Conservation (phyloP, 2,329 filamentous ascomycete genomes). For the Paraphaeosphaeria sporulosa region DNA sequence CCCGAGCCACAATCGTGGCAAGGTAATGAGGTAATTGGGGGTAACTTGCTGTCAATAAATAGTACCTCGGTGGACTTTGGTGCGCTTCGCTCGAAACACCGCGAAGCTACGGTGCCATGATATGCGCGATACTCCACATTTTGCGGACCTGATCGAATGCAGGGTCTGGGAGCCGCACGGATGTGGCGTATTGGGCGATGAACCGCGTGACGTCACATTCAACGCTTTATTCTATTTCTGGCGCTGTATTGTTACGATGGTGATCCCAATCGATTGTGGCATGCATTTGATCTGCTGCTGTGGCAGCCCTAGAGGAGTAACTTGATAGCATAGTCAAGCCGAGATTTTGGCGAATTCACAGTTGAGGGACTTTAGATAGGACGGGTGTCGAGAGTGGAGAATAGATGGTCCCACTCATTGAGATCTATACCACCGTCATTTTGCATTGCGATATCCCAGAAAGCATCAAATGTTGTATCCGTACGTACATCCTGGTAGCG, state of each 20-base stretch:
- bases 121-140: background rate
- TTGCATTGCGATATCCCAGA: constrained; percentile 11
- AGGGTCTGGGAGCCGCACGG: background rate
- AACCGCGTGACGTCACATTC: background rate
- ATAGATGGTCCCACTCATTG: constrained; percentile 9
- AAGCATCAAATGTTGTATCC: constrained; percentile 10
- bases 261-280: too few relatives aligned
- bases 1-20: background rate
- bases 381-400: constrained; percentile 7
- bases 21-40: background rate
- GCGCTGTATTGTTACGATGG: constrained; percentile 9
- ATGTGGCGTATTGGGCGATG: too few relatives aligned
- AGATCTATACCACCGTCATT: constrained; percentile 2
- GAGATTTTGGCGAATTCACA: constrained; percentile 1
- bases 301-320: too few relatives aligned
- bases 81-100: background rate
- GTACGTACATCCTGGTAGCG: background rate
- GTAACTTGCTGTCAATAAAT: background rate
- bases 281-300: too few relatives aligned
- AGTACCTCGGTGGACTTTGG: background rate
- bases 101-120: background rate
- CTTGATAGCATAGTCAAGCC: constrained; percentile 6
- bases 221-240: background rate
- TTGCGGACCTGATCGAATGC: background rate
- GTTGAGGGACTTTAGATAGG: constrained; percentile 1